Base-by-base conservation (phyloP, 768 basidiomycete genomes). In the Suillus placidus region DNA sequence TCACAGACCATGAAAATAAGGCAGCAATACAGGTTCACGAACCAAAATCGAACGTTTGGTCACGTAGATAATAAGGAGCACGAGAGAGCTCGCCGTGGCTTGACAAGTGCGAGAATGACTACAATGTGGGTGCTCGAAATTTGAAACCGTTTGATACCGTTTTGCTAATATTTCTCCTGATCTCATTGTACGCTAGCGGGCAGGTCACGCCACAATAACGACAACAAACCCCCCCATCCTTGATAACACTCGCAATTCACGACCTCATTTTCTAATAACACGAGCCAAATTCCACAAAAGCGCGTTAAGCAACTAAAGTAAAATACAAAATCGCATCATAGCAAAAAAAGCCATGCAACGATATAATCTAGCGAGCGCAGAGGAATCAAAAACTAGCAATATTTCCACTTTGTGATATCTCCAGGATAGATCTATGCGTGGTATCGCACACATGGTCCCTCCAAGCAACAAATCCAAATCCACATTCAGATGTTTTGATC, bases 361-460 rank as follows among this genome's bases (percentile, higher is more conserved):
- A 40, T 55, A 55, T 55, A 40, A 20, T 40, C 16, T 26, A 40
- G 38, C 34, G 12, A 43, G 34, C 38, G 10, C 9, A 7, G 3
- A 40, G 12, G 12, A 60, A 30, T n/a, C 5, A 40, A 20, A 18
- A 23, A 18, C 26, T 13, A 30, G 18, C 5, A 40, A 23, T 38
- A 40, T 18, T 30, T 38, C 56, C 56, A 26, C 26, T 32, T 20
- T 1, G 12, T 55, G 20, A 30, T 32, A 42, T 42, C 23, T 60
- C 40, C 58, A 18, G 40, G 58, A 43, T 42, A 60, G 26, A 30
- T 60, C 57, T 60, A 42, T 42, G 58, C 38, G 26, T 60, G 58
- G 58, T 60, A 60, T 60, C 40, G 18, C 26, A 58, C 57, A 38
- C 37, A 58, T 40, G 57, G 38, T 38, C 30, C 58, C 30, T 60